A percentile compares a stretch with the other conserved stretches of the same genome.
These are phyloP conservation scores for Neofusicoccum sp. DNA, from an alignment of 2,329 filamentous ascomycete genomes.

Conservation along the genomic window DNA sequence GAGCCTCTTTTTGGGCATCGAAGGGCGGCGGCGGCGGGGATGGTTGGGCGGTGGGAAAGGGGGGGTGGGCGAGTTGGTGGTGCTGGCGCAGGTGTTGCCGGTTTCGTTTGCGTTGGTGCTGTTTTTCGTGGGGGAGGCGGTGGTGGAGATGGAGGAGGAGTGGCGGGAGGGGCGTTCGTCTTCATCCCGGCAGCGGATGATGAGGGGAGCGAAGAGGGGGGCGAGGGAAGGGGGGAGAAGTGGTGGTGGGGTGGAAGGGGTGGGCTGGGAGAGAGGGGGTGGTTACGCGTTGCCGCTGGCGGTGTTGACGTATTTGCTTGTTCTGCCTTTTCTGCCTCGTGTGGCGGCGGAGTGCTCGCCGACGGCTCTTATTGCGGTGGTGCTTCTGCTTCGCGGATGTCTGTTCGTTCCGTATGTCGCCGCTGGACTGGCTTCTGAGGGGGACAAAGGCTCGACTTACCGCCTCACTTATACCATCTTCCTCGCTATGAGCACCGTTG, in stretches of 20 bases:
- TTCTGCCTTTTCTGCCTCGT: not conserved
- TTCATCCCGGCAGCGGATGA: not conserved
- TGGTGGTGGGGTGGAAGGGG: not conserved
- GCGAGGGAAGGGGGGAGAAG: not conserved
- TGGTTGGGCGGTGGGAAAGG: not conserved
- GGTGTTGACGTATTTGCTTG: not conserved
- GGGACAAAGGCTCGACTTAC: no score
- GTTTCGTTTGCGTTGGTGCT: not conserved
- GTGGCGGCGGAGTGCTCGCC: not conserved
- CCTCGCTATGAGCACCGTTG: not conserved
- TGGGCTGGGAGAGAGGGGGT: not conserved
- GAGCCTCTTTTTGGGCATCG: not conserved
- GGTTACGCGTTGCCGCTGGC: not conserved
- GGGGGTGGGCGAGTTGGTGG: not conserved
- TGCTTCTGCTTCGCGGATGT: not conserved
- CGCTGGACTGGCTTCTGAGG: not conserved
- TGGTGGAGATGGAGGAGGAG: not conserved
- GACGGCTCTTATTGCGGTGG: not conserved
- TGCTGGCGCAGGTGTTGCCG: constrained; percentile 6
- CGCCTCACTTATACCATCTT: not conserved
- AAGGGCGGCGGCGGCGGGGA: not conserved
- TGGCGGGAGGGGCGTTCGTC: not conserved
- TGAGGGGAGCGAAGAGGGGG: not conserved
- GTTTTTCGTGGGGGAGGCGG: not conserved
- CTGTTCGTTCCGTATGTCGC: not conserved